Evolutionary conservation across 2,329 filamentous ascomycete species (phyloP).

Genomic region (Diplodia intermedia): DNA sequence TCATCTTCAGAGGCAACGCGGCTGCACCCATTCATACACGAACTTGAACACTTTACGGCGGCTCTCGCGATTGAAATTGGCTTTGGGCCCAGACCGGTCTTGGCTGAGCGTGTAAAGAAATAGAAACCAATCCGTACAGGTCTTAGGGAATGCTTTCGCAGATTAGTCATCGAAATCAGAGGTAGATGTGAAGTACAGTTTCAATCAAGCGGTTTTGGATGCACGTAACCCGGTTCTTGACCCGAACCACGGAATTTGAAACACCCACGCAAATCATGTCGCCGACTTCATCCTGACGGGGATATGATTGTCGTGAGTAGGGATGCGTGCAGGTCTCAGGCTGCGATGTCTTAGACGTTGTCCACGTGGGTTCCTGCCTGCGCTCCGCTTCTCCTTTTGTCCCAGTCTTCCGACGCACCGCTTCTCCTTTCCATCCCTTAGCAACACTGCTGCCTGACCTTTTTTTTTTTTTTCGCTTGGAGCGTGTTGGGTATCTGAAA

Average conservation of each 20-base stretch:
- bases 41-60: neutral
- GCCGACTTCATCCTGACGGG: neutral
- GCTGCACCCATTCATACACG: neutral
- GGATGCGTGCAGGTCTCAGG: neutral
- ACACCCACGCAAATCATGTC: neutral
- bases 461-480: neutral
- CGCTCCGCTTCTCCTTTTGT: slow-evolving; percentile 20
- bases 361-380: slow-evolving; percentile 1
- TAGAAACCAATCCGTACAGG: neutral
- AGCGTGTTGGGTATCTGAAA: neutral
- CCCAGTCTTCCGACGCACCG: slow-evolving; percentile 5
- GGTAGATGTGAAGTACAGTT: neutral
- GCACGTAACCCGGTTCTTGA: neutral
- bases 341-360: neutral
- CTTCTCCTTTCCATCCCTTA: slow-evolving; percentile 2
- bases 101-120: neutral
- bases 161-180: neutral
- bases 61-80: neutral
- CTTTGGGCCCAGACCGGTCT: neutral
- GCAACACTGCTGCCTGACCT: neutral
- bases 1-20: neutral
- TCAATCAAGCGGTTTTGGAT: neutral
- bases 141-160: neutral
- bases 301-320: neutral
- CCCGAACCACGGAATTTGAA: neutral